A percentile compares a stretch with the other conserved stretches of the same genome.
These are phyloP conservation scores for Rhododendron simsii DNA, from an alignment of 148 eudicot species.

Conservation along the genomic window DNA sequence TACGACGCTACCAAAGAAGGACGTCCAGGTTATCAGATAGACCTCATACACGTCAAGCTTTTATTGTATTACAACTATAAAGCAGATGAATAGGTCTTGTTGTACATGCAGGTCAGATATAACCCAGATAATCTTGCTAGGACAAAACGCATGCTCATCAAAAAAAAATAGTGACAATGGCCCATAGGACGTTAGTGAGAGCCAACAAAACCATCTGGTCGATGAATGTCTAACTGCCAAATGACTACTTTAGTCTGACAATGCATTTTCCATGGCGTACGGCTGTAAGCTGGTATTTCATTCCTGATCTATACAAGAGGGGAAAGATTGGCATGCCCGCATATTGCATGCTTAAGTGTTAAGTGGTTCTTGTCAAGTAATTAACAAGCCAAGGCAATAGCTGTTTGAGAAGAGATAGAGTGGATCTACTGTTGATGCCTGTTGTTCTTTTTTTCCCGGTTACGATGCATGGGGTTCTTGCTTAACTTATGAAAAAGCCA, in stretches of 20 bases:
- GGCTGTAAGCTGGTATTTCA: neutral
- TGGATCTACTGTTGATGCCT: neutral
- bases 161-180: neutral
- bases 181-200: neutral
- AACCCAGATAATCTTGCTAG: neutral
- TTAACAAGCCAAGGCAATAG: neutral
- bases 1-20: neutral
- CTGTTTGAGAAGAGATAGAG: neutral
- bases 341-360: neutral
- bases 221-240: neutral
- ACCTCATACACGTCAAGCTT: neutral
- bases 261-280: neutral
- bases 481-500: neutral
- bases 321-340: neutral
- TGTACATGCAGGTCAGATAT: neutral
- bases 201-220: neutral
- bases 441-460: too few species aligned
- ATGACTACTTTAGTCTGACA: neutral
- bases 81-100: neutral
- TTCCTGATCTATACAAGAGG: neutral
- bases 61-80: neutral
- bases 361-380: neutral
- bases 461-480: neutral
- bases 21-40: neutral
- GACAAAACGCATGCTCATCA: neutral